phyloP scores from a whole-genome alignment of 495 filamentous ascomycete species.

The Emericellopsis terricola region DNA sequence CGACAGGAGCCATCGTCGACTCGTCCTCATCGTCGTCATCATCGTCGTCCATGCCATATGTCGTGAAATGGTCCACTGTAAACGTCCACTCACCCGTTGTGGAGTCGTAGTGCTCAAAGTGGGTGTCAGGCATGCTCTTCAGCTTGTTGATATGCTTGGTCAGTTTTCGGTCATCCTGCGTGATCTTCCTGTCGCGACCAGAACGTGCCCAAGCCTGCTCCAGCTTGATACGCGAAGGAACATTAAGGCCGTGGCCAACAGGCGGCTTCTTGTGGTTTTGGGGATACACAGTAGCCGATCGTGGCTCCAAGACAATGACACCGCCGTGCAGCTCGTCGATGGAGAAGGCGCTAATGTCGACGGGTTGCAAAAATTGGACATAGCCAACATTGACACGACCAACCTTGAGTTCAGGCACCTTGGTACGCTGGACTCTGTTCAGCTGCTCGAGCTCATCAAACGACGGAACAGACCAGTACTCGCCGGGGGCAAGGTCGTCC shows the following conservation, averaged over 20 bases:
- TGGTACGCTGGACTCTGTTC: constrained; percentile 52
- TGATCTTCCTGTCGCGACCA: constrained; percentile 33
- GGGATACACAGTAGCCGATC: constrained; percentile 75
- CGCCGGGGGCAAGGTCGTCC: constrained; percentile 43
- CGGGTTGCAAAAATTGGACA: constrained; percentile 61
- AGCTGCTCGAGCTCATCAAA: constrained; percentile 53
- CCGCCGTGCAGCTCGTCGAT: constrained; percentile 51
- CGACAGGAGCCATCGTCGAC: constrained; percentile 7
- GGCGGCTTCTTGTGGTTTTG: constrained; percentile 56
- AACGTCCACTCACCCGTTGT: constrained; percentile 80
- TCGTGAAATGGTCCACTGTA: constrained; percentile 84
- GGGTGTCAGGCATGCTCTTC: constrained; percentile 56
- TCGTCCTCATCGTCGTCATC: constrained; percentile 51
- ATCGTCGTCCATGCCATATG: constrained; percentile 81
- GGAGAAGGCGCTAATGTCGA: constrained; percentile 58
- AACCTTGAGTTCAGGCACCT: constrained; percentile 53
- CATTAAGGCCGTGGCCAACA: constrained; percentile 73
- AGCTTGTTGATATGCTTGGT: constrained; percentile 72
- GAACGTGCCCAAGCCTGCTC: constrained; percentile 77
- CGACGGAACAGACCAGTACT: constrained; percentile 73
- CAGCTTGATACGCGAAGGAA: constrained; percentile 67
- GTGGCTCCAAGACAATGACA: constrained; percentile 55
- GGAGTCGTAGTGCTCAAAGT: constrained; percentile 59
- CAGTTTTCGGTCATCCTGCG: constrained; percentile 25
- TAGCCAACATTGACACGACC: constrained; percentile 65